Evolutionary conservation across 2,329 filamentous ascomycete genomes (phyloP), one percentile per base, ranked within the genome.

Genomic region (Knoxdaviesia proteae): DNA sequence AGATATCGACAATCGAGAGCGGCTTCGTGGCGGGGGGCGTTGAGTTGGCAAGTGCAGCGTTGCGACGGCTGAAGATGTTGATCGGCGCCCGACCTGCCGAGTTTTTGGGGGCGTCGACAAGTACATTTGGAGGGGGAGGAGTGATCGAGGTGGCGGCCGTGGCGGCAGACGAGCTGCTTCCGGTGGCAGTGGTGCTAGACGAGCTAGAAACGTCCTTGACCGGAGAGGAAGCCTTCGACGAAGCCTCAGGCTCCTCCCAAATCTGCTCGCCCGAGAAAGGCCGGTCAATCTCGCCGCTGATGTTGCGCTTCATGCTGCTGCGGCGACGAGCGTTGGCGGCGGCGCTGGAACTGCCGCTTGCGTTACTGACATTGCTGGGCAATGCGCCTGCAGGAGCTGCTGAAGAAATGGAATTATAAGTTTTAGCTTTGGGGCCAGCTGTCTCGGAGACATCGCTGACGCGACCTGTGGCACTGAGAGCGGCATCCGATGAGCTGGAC

Each of bases 211-310:
- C n/a, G 34, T 9, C 36, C n/a, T 44, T 44, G 11, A 40, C 39
- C 49, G 57, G 20, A 52, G 42, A 8, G 58, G 52, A 20, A 20
- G 20, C 20, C 7, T 44, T 40, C 10, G 36, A 42, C 9, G 42
- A 40, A 38, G 56, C 65, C 52, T 81, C 74, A 1, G 84, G 81
- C 55, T 94, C 88, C 57, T 94, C 87, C 67, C 84, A 94, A 47
- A 94, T 87, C 53, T 83, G 77, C 54, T 86, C 80, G 34, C 77
- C 74, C 2, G 77, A 79, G 54, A 84, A 86, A 2, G 76, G 70
- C 43, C 67, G 71, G 49, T 70, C 63, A 45, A 77, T 61, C 52
- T 80, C 76, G 20, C 77, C 78, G 54, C 78, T 84, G 52, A 77
- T 69, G 49, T 81, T 80, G 47, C 80, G 69, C 57, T 72, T 77